A percentile compares a stretch with the other conserved stretches of the same genome.
Conservation (phyloP, 2,329 filamentous ascomycete species). For the Talaromyces marneffei region DNA sequence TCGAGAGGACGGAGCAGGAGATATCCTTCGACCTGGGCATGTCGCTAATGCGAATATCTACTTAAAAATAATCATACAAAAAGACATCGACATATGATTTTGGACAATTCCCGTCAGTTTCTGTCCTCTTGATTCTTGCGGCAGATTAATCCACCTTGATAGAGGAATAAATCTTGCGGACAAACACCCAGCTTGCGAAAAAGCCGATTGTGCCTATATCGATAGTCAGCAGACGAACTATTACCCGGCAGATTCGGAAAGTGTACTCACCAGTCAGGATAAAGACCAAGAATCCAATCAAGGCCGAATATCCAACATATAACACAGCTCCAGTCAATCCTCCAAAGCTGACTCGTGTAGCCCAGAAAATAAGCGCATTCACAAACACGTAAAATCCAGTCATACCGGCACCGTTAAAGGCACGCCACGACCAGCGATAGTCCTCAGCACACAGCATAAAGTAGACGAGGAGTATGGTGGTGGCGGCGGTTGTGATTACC, state of each 20-base stretch:
- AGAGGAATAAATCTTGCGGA: slow-evolving; percentile 89
- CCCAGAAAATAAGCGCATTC: slow-evolving; percentile 85
- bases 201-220: slow-evolving; percentile 82
- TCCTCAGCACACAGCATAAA: slow-evolving; percentile 94
- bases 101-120: not conserved
- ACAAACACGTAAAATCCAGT: slow-evolving; percentile 87
- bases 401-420: slow-evolving; percentile 85
- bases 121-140: not conserved
- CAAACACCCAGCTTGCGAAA: slow-evolving; percentile 90
- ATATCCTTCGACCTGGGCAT: not conserved
- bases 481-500: slow-evolving; percentile 89
- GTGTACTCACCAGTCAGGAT: slow-evolving; percentile 76
- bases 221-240: not conserved
- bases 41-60: not conserved
- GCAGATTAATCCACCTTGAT: slow-evolving; percentile 85
- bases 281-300: slow-evolving; percentile 88
- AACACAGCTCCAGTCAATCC: slow-evolving; percentile 81
- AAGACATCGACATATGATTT: slow-evolving; percentile 6
- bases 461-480: slow-evolving; percentile 91
- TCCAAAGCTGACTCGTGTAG: slow-evolving; percentile 78
- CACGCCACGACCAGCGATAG: slow-evolving; percentile 98
- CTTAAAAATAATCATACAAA: not conserved
- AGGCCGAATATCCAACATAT: slow-evolving; percentile 85
- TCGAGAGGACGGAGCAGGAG: too few relatives aligned
- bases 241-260: too few relatives aligned